Percentiles rank a stretch among this genome's conserved stretches.
Evolutionary conservation across 75 land plant species (phyloP).

Genomic region (Sequoia sempervirens): DNA sequence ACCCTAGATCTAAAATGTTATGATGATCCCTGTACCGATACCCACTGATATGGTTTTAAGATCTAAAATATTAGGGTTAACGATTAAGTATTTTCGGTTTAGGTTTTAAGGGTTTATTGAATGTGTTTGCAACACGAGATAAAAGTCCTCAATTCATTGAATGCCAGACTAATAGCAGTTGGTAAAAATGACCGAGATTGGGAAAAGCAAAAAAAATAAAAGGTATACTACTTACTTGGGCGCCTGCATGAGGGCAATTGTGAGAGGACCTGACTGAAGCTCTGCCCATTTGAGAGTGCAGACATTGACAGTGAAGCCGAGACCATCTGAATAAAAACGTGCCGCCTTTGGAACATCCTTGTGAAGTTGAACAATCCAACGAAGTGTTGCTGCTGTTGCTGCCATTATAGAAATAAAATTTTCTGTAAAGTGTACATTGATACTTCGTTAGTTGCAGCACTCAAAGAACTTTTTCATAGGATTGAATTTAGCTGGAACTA

Average conservation of each 20-base stretch:
- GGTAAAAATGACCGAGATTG: not conserved
- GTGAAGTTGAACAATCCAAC: conserved; percentile 80
- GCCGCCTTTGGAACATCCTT: conserved; percentile 93
- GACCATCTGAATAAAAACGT: conserved; percentile 73
- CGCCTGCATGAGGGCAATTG: conserved; percentile 84
- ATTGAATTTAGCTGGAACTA: not conserved
- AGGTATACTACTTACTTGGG: conserved; percentile 27
- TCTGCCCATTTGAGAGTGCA: conserved; percentile 39
- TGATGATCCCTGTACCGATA: too few species aligned
- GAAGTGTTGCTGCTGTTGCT: conserved; percentile 17
- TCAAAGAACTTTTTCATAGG: not conserved
- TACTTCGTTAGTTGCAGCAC: not conserved
- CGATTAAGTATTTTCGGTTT: not conserved
- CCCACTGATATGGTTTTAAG: not conserved
- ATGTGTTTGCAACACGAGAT: not conserved
- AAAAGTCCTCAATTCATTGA: not conserved
- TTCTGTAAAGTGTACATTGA: not conserved
- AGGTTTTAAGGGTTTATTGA: not conserved
- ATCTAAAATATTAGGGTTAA: not conserved
- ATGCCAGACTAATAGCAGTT: not conserved
- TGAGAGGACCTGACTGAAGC: conserved; percentile 60
- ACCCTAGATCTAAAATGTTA: too few species aligned
- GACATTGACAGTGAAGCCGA: conserved; percentile 75
- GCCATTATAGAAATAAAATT: not conserved
- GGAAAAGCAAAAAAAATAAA: not conserved